A percentile compares a stretch with the other conserved stretches of the same genome.
These are phyloP conservation scores for Globisporangium paddicum DNA, from an alignment of 352 stramenopile genomes.

Conservation along the genomic window DNA sequence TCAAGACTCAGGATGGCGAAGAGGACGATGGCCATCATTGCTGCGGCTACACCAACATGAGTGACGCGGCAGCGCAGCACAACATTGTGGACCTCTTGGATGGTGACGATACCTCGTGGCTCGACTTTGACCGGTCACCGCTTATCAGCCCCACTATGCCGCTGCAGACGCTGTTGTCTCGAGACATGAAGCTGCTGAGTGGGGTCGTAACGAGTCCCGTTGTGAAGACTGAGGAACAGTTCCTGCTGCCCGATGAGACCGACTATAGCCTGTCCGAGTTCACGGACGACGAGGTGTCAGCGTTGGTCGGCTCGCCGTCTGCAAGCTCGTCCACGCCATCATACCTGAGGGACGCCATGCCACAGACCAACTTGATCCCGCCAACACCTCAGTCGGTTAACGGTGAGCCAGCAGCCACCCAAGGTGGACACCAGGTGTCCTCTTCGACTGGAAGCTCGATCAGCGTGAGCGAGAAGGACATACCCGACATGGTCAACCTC, in stretches of 20 bases:
- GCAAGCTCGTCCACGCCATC: conserved; percentile 20
- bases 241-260: conserved; percentile 23
- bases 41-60: not conserved
- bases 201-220: not conserved
- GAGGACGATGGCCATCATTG: conserved; percentile 11
- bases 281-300: conserved; percentile 34
- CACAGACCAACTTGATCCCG: not conserved
- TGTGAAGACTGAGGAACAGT: conserved; percentile 17
- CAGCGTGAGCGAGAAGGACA: conserved; percentile 33
- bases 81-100: conserved; percentile 7
- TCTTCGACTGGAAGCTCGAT: conserved; percentile 8
- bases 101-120: conserved; percentile 23
- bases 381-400: not conserved
- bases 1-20: conserved; percentile 10
- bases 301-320: conserved; percentile 31
- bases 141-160: conserved; percentile 19
- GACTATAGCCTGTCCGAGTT: conserved; percentile 36
- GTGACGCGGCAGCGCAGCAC: not conserved
- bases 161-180: conserved; percentile 1
- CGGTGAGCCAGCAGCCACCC: not conserved
- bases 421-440: not conserved
- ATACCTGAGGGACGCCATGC: conserved; percentile 11
- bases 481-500: conserved; percentile 58
- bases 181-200: not conserved
- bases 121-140: conserved; percentile 24